phyloP scores from a whole-genome alignment of 345 rosid genomes.

The Citrus unshiu region DNA sequence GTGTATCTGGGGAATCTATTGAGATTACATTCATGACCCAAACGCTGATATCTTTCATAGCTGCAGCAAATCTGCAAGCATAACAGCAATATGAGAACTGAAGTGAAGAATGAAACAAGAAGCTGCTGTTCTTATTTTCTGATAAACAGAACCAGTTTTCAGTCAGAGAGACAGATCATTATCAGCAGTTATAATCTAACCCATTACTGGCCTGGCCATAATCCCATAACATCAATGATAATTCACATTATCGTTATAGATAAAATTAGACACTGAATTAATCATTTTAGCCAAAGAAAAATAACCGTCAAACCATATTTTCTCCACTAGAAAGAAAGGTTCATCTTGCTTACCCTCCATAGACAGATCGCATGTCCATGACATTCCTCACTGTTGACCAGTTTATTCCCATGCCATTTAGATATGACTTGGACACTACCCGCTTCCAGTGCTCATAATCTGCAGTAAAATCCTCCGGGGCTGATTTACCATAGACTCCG shows the following conservation, averaged over 20 bases:
- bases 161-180: neutral
- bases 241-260: neutral
- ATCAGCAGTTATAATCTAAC: neutral
- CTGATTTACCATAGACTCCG: constrained; percentile 31
- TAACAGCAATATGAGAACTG: constrained; percentile 13
- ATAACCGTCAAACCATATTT: neutral
- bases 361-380: constrained; percentile 96
- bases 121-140: neutral
- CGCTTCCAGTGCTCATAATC: constrained; percentile 89
- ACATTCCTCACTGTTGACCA: constrained; percentile 83
- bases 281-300: neutral
- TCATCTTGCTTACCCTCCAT: constrained; percentile 74
- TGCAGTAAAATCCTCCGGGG: constrained; percentile 75
- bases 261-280: neutral
- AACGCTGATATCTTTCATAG: constrained; percentile 67
- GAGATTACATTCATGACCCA: constrained; percentile 98
- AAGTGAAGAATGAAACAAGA: neutral
- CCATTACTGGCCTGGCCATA: neutral
- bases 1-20: constrained; percentile 83
- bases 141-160: neutral
- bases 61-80: constrained; percentile 81
- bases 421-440: constrained; percentile 78
- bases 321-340: neutral
- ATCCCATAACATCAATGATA: neutral
- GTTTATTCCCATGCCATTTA: constrained; percentile 78